Percentiles rank a stretch among this genome's conserved stretches.
Evolutionary conservation across 768 basidiomycete species (phyloP).

Genomic region (Trametes sanguinea): DNA sequence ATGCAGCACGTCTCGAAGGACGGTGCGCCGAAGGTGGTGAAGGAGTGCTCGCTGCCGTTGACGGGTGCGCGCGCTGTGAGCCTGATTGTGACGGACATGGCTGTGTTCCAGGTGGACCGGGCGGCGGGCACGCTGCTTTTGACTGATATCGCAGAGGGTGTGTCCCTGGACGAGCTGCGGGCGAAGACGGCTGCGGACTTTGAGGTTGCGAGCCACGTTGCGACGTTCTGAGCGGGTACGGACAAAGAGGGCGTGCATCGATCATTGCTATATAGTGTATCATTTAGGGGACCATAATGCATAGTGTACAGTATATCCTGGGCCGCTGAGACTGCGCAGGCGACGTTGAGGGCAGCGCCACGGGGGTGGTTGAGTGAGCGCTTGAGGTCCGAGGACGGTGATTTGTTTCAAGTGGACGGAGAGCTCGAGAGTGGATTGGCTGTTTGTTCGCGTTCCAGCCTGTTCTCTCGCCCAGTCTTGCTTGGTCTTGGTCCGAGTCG

Average conservation of each 20-base stretch:
- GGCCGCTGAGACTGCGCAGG: not conserved
- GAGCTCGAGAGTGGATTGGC: not conserved
- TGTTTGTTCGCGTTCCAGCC: not conserved
- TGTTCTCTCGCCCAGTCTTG: not conserved
- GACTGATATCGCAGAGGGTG: constrained; percentile 80
- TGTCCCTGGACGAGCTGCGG: constrained; percentile 77
- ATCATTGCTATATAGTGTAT: constrained; percentile 16
- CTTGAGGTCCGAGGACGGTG: not conserved
- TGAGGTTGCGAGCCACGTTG: constrained; percentile 54
- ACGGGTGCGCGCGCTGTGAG: constrained; percentile 87
- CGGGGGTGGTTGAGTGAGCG: not conserved
- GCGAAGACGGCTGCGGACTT: constrained; percentile 85
- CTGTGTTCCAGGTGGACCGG: constrained; percentile 85
- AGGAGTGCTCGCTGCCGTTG: constrained; percentile 77
- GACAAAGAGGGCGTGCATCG: not conserved
- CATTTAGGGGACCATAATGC: constrained; percentile 19
- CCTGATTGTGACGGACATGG: constrained; percentile 88
- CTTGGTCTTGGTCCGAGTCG: too few species aligned
- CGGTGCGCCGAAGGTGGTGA: constrained; percentile 82
- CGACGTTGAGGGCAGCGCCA: constrained; percentile 2
- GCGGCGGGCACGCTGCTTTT: constrained; percentile 68
- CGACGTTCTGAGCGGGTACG: constrained; percentile 41
- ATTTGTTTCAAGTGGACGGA: constrained; percentile 15
- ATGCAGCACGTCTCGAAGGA: constrained; percentile 91
- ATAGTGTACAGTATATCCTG: constrained; percentile 10